Evolutionary conservation across 257 asterid species (phyloP), one percentile per base, ranked within the genome.

Genomic region (Asclepias syriaca): DNA sequence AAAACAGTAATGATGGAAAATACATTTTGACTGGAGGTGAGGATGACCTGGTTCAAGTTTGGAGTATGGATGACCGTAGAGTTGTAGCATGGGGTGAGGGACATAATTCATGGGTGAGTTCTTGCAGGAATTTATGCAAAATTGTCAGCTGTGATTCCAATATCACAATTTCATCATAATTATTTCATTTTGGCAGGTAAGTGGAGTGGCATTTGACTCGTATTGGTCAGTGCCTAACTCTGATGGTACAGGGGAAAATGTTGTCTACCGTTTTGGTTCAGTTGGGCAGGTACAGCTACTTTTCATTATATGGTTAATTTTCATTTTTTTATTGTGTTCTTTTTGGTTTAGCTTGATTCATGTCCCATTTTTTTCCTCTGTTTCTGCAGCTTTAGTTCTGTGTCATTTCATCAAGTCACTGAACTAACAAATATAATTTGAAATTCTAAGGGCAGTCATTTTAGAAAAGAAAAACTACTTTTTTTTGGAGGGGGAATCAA

Each of bases 11-110:
- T 87, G 99, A 91, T 71, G 97, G 99, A 72, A 95, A 95, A 79
- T 95, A 95, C 88, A 84, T 95, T 70, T 83, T 95, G 87, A 87
- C 99, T 54, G 99, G 99, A 79, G 99, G 99, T 37, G 99, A 95
- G 87, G 99, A 95, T 77, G 99, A 95, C 83, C 89, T 92, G 60
- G 99, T 95, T 81, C 99, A 95, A 82, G 99, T 95, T 76, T 95
- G 99, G 99, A 92, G 99, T 73, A 88, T 95, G 98, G 99, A 90
- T 64, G 97, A 92, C 58, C 88, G 97, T 21, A 95, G 91, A 76
- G 82, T 95, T 86, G 97, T 95, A 46, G 99, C 99, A 22, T 95
- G 98, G 98, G 99, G 99, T 8, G 99, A 92, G 88, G 99, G 99
- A 61, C 99, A 95, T 79, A 92, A 84, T 78, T 95, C 99, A 59